Conservation (phyloP, 768 basidiomycete species). For the Phallus indusiatus region DNA sequence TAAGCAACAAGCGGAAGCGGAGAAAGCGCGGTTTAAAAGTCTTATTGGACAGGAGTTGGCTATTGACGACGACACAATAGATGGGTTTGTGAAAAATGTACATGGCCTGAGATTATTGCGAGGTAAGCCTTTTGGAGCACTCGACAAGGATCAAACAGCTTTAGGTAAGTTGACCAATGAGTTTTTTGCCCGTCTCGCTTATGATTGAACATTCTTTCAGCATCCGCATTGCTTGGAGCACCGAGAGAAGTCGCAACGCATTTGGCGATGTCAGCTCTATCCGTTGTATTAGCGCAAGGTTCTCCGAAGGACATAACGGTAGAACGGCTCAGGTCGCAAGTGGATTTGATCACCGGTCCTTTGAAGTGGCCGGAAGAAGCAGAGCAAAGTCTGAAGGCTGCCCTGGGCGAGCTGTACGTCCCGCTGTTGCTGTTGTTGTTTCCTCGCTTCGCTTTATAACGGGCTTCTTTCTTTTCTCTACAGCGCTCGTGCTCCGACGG, state of each 20-base stretch:
- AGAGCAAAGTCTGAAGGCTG: slow-evolving; percentile 36
- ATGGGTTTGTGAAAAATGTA: slow-evolving; percentile 71
- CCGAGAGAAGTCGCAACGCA: slow-evolving; percentile 61
- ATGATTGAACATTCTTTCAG: slow-evolving; percentile 22
- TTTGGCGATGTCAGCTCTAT: slow-evolving; percentile 60
- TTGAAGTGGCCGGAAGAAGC: slow-evolving; percentile 39
- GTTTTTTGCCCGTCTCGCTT: slow-evolving; percentile 2
- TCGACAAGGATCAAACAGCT: slow-evolving; percentile 39
- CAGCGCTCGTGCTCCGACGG: slow-evolving; percentile 70
- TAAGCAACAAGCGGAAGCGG: slow-evolving; percentile 63
- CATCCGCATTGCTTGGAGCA: slow-evolving; percentile 26
- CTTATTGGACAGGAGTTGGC: slow-evolving; percentile 26
- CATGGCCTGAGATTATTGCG: slow-evolving; percentile 61
- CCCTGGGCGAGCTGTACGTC: slow-evolving; percentile 73
- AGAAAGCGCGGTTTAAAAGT: slow-evolving; percentile 38
- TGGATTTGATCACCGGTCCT: slow-evolving; percentile 40
- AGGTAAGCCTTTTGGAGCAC: slow-evolving; percentile 50
- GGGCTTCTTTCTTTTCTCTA: slow-evolving; percentile 3
- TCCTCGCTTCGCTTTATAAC: neutral
- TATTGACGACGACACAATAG: slow-evolving; percentile 45
- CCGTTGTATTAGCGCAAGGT: slow-evolving; percentile 20
- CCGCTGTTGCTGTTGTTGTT: neutral
- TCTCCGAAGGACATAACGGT: slow-evolving; percentile 29
- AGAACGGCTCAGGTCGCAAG: slow-evolving; percentile 44
- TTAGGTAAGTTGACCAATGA: slow-evolving; percentile 35